Conservation (phyloP, 2,329 filamentous ascomycete genomes). For the Curvularia verruculosa region DNA sequence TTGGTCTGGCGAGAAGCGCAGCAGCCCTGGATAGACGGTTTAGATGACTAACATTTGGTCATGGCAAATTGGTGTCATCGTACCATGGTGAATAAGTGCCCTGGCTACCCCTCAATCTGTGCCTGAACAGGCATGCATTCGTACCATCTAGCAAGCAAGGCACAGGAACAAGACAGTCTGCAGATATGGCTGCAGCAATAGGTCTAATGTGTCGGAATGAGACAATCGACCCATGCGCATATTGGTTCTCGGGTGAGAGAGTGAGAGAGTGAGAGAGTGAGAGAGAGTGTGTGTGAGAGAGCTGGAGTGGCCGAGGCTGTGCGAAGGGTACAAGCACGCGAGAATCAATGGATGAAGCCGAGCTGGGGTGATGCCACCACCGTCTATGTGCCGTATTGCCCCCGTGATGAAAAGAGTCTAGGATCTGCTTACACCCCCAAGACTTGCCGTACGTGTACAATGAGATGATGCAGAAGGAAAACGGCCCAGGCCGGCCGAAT, state of each 20-base stretch:
- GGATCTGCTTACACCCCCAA: slow-evolving; percentile 4
- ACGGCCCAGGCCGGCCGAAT: slow-evolving; percentile 9
- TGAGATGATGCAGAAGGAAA: neutral
- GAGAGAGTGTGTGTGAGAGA: too few species aligned
- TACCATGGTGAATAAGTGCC: slow-evolving; percentile 21
- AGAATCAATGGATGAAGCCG: slow-evolving; percentile 9
- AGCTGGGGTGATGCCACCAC: slow-evolving; percentile 7
- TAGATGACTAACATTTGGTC: too few species aligned
- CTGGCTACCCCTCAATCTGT: slow-evolving; percentile 15
- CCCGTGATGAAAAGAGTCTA: slow-evolving; percentile 5
- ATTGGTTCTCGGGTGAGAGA: slow-evolving; percentile 2
- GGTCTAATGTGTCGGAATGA: neutral
- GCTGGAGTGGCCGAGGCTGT: neutral
- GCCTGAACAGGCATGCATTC: slow-evolving; percentile 9
- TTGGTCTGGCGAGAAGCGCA: slow-evolving; percentile 25
- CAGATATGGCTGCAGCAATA: slow-evolving; percentile 6
- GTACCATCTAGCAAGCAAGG: slow-evolving; percentile 5
- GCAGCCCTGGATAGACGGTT: slow-evolving; percentile 29
- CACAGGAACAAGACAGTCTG: neutral
- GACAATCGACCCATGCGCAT: slow-evolving; percentile 14
- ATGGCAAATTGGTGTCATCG: slow-evolving; percentile 2
- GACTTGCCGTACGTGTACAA: neutral
- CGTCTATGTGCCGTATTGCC: slow-evolving; percentile 4
- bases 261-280: too few species aligned
- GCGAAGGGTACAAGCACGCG: slow-evolving; percentile 2